phyloP scores from a whole-genome alignment of 2,329 filamentous ascomycete genomes.

The Colletotrichum eremochloae region DNA sequence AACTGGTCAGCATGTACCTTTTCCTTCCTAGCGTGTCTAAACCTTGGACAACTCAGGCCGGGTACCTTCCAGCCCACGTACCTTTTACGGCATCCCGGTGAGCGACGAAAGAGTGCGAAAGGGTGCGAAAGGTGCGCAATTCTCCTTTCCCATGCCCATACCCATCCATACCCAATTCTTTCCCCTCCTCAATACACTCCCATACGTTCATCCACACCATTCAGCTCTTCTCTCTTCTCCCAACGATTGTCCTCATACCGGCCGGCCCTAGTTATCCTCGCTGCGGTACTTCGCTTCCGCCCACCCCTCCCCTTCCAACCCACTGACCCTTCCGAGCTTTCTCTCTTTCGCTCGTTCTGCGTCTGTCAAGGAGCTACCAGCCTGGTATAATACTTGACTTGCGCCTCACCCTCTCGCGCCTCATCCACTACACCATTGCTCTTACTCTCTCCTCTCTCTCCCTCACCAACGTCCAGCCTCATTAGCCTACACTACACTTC shows the following conservation, averaged over 20 bases:
- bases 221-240: conserved; percentile 10
- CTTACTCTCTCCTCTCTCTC: not conserved
- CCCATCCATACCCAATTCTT: conserved; percentile 31
- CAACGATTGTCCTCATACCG: conserved; percentile 2
- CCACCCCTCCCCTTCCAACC: conserved; percentile 29
- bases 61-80: conserved; percentile 39
- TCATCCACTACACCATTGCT: not conserved
- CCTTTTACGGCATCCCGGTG: conserved; percentile 33
- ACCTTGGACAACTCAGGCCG: conserved; percentile 30
- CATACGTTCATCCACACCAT: conserved; percentile 32
- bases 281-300: conserved; percentile 33
- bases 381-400: conserved; percentile 38
- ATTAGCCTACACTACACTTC: not conserved
- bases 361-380: conserved; percentile 1
- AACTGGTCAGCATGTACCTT: conserved; percentile 3
- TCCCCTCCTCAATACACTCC: conserved; percentile 27
- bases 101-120: conserved; percentile 39
- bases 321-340: conserved; percentile 40
- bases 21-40: conserved; percentile 7
- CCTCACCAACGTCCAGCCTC: conserved; percentile 5
- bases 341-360: conserved; percentile 10
- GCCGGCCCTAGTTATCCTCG: conserved; percentile 14
- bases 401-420: conserved; percentile 29
- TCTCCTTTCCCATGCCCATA: conserved; percentile 41
- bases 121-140: conserved; percentile 37